Evolutionary conservation across 148 eudicot genomes (phyloP).

Genomic region (Rhododendron molle): DNA sequence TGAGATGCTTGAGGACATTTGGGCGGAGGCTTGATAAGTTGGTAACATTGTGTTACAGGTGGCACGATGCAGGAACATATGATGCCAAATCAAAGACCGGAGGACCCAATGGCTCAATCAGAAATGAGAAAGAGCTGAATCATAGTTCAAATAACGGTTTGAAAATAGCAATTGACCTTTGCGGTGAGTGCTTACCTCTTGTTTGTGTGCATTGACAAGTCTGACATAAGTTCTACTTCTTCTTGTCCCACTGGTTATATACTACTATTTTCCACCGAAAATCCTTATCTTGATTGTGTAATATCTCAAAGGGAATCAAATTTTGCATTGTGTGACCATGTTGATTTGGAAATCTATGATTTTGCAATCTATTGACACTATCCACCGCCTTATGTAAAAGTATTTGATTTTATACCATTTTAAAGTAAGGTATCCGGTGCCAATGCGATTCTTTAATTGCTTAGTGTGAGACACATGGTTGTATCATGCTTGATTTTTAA

Average conservation of each 20-base stretch:
- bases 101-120: conserved; percentile 91
- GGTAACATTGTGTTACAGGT: conserved; percentile 33
- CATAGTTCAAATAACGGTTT: conserved; percentile 64
- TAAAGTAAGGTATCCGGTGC: background rate
- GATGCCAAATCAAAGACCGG: conserved; percentile 81
- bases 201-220: background rate
- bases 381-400: background rate
- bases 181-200: conserved; percentile 40
- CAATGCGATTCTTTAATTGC: background rate
- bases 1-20: background rate
- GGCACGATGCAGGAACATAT: conserved; percentile 94
- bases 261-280: background rate
- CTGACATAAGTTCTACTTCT: background rate
- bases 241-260: background rate
- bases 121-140: conserved; percentile 51
- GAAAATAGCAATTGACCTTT: conserved; percentile 64
- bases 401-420: background rate
- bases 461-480: background rate
- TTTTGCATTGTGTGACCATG: background rate
- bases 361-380: background rate
- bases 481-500: background rate
- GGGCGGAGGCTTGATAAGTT: background rate
- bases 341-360: background rate
- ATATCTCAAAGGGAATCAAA: background rate
- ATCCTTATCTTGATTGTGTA: background rate